These are phyloP conservation scores for Leptomonas seymouri DNA, from an alignment of 208 protist genomes.

Conservation along the genomic window DNA sequence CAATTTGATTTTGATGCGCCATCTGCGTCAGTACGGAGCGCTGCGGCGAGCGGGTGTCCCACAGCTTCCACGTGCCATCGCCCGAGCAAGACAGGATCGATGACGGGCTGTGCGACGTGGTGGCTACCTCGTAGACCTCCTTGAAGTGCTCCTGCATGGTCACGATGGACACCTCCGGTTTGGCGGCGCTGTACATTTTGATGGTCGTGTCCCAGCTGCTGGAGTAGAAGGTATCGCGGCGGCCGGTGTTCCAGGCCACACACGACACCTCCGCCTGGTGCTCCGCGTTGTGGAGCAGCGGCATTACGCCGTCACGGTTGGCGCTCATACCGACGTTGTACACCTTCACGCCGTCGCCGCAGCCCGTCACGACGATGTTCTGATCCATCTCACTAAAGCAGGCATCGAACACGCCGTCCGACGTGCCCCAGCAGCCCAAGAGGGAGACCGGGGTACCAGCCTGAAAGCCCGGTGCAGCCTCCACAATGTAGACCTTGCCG, in stretches of 20 bases:
- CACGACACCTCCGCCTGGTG: slow-evolving; percentile 85
- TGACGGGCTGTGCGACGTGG: slow-evolving; percentile 65
- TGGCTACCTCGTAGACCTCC: slow-evolving; percentile 90
- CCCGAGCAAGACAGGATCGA: slow-evolving; percentile 90
- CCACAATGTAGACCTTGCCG: slow-evolving; percentile 91
- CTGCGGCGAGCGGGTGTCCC: slow-evolving; percentile 74
- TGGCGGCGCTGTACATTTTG: slow-evolving; percentile 78
- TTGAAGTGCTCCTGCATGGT: slow-evolving; percentile 88
- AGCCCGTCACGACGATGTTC: slow-evolving; percentile 78
- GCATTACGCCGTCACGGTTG: slow-evolving; percentile 81
- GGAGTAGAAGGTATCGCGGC: slow-evolving; percentile 79
- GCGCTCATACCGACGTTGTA: slow-evolving; percentile 74
- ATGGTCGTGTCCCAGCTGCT: slow-evolving; percentile 85
- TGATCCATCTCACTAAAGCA: slow-evolving; percentile 85
- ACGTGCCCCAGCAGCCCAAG: slow-evolving; percentile 82
- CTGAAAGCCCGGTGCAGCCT: slow-evolving; percentile 58
- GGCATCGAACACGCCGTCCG: slow-evolving; percentile 86
- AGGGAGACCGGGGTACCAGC: slow-evolving; percentile 58
- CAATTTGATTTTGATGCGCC: slow-evolving; percentile 84
- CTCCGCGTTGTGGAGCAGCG: slow-evolving; percentile 75
- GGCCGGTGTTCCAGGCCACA: slow-evolving; percentile 73
- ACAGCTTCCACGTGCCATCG: slow-evolving; percentile 92
- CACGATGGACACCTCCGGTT: slow-evolving; percentile 57
- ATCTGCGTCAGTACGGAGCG: slow-evolving; percentile 78
- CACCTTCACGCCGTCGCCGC: slow-evolving; percentile 89